Evolutionary conservation across 441 rosid species (phyloP).

Genomic region (Croton setiger): DNA sequence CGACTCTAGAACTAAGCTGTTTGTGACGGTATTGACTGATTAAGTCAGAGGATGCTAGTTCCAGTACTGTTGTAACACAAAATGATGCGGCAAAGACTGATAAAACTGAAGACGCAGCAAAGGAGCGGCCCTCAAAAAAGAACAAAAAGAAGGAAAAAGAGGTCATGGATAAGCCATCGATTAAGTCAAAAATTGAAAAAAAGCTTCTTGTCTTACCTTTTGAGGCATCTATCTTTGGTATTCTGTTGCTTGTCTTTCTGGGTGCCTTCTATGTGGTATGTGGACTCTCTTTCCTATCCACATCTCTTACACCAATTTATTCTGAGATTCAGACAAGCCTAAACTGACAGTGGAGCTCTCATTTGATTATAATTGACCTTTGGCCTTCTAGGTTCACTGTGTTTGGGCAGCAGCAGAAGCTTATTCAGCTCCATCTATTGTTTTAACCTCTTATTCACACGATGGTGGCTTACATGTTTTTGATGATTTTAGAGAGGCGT

Average conservation of each 20-base stretch:
- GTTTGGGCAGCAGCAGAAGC: constrained; percentile 99
- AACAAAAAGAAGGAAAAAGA: constrained; percentile 88
- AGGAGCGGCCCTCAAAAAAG: constrained; percentile 61
- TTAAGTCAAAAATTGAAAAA: constrained; percentile 47
- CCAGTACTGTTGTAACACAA: constrained; percentile 35
- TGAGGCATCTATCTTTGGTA: constrained; percentile 71
- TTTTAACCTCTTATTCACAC: constrained; percentile 66
- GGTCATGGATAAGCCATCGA: constrained; percentile 40
- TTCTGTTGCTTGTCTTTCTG: constrained; percentile 79
- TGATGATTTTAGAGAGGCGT: constrained; percentile 99
- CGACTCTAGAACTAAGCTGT: constrained; percentile 21
- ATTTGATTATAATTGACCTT: constrained; percentile 18
- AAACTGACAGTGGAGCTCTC: neutral
- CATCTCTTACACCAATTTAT: constrained; percentile 3
- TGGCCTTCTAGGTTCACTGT: constrained; percentile 74
- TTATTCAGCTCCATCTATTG: constrained; percentile 98
- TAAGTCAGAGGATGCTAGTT: constrained; percentile 63
- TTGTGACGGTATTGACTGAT: constrained; percentile 28
- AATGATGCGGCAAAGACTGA: constrained; percentile 49
- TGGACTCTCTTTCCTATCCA: constrained; percentile 14
- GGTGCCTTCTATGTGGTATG: constrained; percentile 99
- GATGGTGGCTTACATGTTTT: constrained; percentile 94
- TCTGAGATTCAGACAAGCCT: constrained; percentile 8
- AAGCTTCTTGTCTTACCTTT: constrained; percentile 86
- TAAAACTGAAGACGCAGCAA: constrained; percentile 29